Evolutionary conservation across 208 protist genomes (phyloP).

Genomic region (Jaenimonas drosophilae): DNA sequence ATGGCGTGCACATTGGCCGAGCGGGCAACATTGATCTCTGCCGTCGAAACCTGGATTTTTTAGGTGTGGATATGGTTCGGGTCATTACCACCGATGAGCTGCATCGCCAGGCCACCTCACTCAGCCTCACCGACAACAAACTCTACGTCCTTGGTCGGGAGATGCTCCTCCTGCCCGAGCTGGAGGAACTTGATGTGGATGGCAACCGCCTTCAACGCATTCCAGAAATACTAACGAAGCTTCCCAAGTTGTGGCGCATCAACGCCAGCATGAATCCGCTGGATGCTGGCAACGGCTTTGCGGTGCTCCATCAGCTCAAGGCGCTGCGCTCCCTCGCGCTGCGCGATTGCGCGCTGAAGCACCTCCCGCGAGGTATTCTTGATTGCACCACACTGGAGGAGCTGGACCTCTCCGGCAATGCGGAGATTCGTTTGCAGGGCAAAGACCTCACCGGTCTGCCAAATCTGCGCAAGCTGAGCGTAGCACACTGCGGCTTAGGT

Average conservation of each 20-base stretch:
- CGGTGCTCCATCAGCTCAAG: constrained; percentile 30
- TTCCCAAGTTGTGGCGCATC: constrained; percentile 42
- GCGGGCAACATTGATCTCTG: constrained; percentile 75
- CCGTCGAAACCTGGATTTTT: constrained; percentile 44
- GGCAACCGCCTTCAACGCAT: constrained; percentile 63
- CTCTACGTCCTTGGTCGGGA: constrained; percentile 77
- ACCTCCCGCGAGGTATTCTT: constrained; percentile 35
- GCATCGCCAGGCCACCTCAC: constrained; percentile 48
- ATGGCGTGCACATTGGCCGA: constrained; percentile 68
- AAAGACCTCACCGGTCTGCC: constrained; percentile 29
- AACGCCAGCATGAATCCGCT: constrained; percentile 69
- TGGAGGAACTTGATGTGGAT: constrained; percentile 72
- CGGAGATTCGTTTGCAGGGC: constrained; percentile 28
- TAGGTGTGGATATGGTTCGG: constrained; percentile 44
- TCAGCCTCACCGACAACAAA: constrained; percentile 68
- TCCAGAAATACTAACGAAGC: constrained; percentile 39
- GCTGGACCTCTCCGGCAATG: constrained; percentile 75
- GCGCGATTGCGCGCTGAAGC: constrained; percentile 35
- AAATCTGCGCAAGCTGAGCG: constrained; percentile 30
- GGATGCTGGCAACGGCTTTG: constrained; percentile 25
- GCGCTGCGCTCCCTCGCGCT: constrained; percentile 38
- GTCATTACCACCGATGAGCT: constrained; percentile 58
- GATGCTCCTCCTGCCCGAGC: constrained; percentile 44
- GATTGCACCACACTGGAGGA: constrained; percentile 34
- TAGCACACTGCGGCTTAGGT: constrained; percentile 57